phyloP scores from a whole-genome alignment of 768 basidiomycete species.

The Holtermanniella nyarrowii region DNA sequence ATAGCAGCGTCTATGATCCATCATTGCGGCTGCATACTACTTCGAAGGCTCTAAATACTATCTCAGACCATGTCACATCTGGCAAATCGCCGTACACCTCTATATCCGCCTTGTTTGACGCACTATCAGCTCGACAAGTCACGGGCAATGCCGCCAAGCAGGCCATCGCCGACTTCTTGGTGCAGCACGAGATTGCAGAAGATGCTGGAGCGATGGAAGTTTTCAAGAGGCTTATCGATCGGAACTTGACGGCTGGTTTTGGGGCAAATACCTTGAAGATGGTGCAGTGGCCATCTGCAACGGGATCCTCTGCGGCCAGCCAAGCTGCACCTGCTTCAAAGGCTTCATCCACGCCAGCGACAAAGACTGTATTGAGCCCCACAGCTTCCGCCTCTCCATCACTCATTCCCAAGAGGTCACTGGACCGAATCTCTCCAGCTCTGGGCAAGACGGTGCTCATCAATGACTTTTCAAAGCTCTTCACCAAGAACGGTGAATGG shows the following conservation, averaged over 20 bases:
- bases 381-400: neutral
- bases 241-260: conserved; percentile 36
- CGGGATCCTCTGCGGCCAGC: neutral
- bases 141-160: conserved; percentile 22
- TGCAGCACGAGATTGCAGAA: conserved; percentile 7
- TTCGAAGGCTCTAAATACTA: conserved; percentile 2
- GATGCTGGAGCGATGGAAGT: conserved; percentile 8
- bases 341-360: neutral
- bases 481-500: conserved; percentile 15
- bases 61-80: conserved; percentile 6
- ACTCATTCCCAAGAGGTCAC: neutral
- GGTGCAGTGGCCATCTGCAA: conserved; percentile 16
- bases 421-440: conserved; percentile 14
- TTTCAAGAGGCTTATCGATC: conserved; percentile 30
- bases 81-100: neutral
- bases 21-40: conserved; percentile 20
- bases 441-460: conserved; percentile 33
- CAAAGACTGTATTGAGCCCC: neutral
- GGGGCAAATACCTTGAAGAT: conserved; percentile 20
- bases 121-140: conserved; percentile 7
- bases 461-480: conserved; percentile 9
- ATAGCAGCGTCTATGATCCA: conserved; percentile 26
- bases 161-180: conserved; percentile 9
- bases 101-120: conserved; percentile 12
- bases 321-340: neutral